Base-by-base conservation (phyloP, 331 rosid species). In the Malus hybrid region DNA sequence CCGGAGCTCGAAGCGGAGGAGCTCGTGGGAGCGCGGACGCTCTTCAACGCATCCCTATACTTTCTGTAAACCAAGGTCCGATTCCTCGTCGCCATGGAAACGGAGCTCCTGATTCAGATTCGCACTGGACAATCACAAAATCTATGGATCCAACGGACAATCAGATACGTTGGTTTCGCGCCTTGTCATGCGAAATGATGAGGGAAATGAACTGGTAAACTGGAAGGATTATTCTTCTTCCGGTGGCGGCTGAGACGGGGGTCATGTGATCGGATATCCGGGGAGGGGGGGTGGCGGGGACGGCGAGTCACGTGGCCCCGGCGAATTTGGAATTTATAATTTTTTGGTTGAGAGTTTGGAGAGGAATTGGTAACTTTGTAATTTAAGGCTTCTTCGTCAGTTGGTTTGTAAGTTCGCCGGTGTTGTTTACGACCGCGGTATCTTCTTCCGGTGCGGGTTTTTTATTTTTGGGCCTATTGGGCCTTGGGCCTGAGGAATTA, bases 1-100 rank as follows among this genome's bases (percentile, higher is more conserved):
- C 75, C 78, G 70, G 91, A 79, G 59, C 87, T 72, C 56, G 82
- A 78, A 10, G 81, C 74, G 55, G 77, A 56, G 8, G 74, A 73
- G 79, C 82, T 70, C 72, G 93, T 70, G 28, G 97, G 97, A 81
- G 52, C 77, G 6, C 99, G 91, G 50, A 85, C 98, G 82, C 86
- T 88, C 88, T 90, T 95, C 88, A 90, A 87, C 48, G 93, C 93
- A 77, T 95, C 98, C 80, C 99, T 84, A 74, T 95, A 83, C 82
- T 89, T 95, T 69, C 80, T 87, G 68, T 74, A 95, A 15, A 92
- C 56, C 83, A 89, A 52, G 67, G 96, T 95, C 73, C 98, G 93
- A 68, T 89, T 95, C 86, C 99, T 75, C 81, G 96, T 78, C 88
- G 98, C 98, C 99, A 95, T 89, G 68, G 80, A 48, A 63, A 63